Conservation (phyloP, 2,329 filamentous ascomycete genomes). For the Beauveria medogensis region DNA sequence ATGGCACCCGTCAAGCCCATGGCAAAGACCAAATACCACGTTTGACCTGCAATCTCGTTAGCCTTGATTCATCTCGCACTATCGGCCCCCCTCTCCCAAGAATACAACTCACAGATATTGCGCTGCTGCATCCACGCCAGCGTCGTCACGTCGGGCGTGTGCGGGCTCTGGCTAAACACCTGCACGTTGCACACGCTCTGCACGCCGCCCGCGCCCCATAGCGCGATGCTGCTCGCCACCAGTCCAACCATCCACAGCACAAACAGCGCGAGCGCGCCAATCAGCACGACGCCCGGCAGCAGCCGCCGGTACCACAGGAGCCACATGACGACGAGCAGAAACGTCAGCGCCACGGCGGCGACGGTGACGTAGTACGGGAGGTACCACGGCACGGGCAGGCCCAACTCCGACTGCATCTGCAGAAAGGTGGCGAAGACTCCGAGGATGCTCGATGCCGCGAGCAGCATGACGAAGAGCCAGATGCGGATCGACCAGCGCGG, state of each 20-base stretch:
- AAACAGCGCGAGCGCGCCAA: constrained; percentile 58
- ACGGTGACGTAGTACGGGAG: constrained; percentile 59
- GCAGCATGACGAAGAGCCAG: constrained; percentile 59
- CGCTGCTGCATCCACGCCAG: constrained; percentile 57
- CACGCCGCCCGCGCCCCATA: constrained; percentile 54
- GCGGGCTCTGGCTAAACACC: constrained; percentile 44
- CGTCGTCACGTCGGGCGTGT: constrained; percentile 44
- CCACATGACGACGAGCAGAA: constrained; percentile 56
- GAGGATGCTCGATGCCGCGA: constrained; percentile 49
- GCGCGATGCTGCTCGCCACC: constrained; percentile 52
- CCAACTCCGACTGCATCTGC: constrained; percentile 46
- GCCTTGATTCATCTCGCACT: neutral
- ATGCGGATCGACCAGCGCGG: constrained; percentile 58
- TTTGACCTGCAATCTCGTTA: constrained; percentile 38
- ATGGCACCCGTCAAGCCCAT: constrained; percentile 52
- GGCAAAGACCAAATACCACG: constrained; percentile 57
- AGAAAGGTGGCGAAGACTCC: constrained; percentile 56
- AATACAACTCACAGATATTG: constrained; percentile 46
- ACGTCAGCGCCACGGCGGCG: constrained; percentile 51
- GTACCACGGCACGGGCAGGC: constrained; percentile 55
- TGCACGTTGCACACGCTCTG: constrained; percentile 50
- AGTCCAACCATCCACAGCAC: constrained; percentile 61
- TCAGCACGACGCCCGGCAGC: constrained; percentile 53
- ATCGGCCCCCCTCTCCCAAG: neutral
- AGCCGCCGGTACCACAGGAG: constrained; percentile 54